phyloP scores from a whole-genome alignment of 169 alveolate species.

The Plasmodium knowlesi region DNA sequence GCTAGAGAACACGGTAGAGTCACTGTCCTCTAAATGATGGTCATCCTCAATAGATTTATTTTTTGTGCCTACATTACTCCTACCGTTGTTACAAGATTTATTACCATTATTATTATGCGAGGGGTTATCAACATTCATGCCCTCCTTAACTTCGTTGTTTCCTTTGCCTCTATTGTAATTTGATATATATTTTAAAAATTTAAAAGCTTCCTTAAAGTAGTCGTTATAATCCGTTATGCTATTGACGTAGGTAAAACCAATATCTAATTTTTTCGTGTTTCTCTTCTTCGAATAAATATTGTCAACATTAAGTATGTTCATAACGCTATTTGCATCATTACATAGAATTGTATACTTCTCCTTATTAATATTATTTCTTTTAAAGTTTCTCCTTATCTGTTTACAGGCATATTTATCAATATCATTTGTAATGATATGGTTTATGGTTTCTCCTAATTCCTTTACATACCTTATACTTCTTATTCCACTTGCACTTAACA shows the following conservation, averaged over 20 bases:
- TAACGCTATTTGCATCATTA: conserved; percentile 82
- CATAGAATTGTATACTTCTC: conserved; percentile 79
- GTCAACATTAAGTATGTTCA: conserved; percentile 62
- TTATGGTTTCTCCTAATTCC: conserved; percentile 88
- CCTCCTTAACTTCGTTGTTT: not conserved
- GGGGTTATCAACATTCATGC: not conserved
- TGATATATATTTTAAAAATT: conserved; percentile 39
- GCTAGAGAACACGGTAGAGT: conserved; percentile 17
- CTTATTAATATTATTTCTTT: conserved; percentile 73
- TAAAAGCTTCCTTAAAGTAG: conserved; percentile 54
- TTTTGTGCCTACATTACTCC: not conserved
- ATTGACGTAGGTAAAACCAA: conserved; percentile 54
- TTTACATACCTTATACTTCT: conserved; percentile 91
- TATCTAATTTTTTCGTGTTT: conserved; percentile 43
- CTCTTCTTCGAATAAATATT: conserved; percentile 50
- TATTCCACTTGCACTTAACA: conserved; percentile 87
- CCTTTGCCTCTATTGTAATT: conserved; percentile 21
- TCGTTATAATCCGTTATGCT: conserved; percentile 35
- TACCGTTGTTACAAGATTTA: not conserved
- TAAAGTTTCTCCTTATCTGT: conserved; percentile 75
- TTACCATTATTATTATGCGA: not conserved
- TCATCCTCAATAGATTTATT: not conserved
- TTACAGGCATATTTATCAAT: conserved; percentile 86
- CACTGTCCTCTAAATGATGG: not conserved
- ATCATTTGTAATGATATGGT: conserved; percentile 89